Evolutionary conservation across 2,329 filamentous ascomycete species (phyloP).

Genomic region (Zopfia rhizophila): DNA sequence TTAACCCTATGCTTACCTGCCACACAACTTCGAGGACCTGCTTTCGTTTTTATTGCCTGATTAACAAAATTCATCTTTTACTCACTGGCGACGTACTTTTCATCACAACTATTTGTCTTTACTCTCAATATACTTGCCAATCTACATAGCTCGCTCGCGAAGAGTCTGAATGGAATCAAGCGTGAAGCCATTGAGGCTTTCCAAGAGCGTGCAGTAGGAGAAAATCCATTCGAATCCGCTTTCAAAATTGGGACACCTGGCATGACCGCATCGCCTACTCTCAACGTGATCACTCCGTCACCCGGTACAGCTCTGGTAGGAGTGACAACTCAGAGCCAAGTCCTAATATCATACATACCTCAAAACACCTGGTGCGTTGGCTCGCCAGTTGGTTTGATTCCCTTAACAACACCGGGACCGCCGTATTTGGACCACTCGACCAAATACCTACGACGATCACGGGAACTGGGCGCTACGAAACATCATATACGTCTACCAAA

Average conservation of each 20-base stretch:
- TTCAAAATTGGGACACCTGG: too few species aligned
- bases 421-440: constrained; percentile 53
- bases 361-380: constrained; percentile 56
- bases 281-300: constrained; percentile 55
- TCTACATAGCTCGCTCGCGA: too few species aligned
- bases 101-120: too few species aligned
- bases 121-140: too few species aligned
- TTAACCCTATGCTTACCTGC: too few species aligned
- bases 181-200: constrained; percentile 30
- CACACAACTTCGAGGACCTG: too few species aligned
- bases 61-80: too few species aligned
- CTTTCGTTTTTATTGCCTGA: too few species aligned
- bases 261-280: constrained; percentile 30
- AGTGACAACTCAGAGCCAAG: constrained; percentile 55
- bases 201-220: too few species aligned
- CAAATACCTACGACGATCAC: constrained; percentile 32
- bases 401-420: constrained; percentile 40
- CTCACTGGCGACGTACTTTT: too few species aligned
- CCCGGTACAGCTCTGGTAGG: constrained; percentile 54
- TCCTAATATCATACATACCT: constrained; percentile 55
- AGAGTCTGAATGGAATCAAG: constrained; percentile 23
- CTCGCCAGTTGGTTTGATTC: constrained; percentile 48
- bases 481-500: constrained; percentile 51
- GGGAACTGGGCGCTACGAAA: constrained; percentile 50
- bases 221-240: too few species aligned